Evolutionary conservation across 345 rosid species (phyloP).

Genomic region (rapeseed (Brassica napus)): Da-Ae NC_063435.1:3850501-3851000

Average conservation of each 20-base stretch:
- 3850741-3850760: conserved; percentile 71
- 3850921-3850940: background rate
- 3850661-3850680: conserved; percentile 62
- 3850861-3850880: conserved; percentile 49
- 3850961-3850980: conserved; percentile 2
- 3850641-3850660: conserved; percentile 81
- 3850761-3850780: conserved; percentile 53
- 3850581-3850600: conserved; percentile 78
- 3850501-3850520: conserved; percentile 81
- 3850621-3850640: conserved; percentile 79
- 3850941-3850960: background rate
- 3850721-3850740: conserved; percentile 64
- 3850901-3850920: conserved; percentile 3
- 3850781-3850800: conserved; percentile 81
- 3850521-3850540: conserved; percentile 77
- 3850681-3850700: conserved; percentile 65
- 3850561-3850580: conserved; percentile 85
- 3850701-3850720: conserved; percentile 91
- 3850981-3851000: conserved; percentile 15
- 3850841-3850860: conserved; percentile 83
- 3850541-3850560: conserved; percentile 82
- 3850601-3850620: conserved; percentile 69
- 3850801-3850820: conserved; percentile 87
- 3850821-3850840: conserved; percentile 73
- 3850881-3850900: conserved; percentile 1